These are phyloP conservation scores for Tephrocybe rancida DNA, from an alignment of 768 basidiomycete species.

Conservation along the genomic window DNA sequence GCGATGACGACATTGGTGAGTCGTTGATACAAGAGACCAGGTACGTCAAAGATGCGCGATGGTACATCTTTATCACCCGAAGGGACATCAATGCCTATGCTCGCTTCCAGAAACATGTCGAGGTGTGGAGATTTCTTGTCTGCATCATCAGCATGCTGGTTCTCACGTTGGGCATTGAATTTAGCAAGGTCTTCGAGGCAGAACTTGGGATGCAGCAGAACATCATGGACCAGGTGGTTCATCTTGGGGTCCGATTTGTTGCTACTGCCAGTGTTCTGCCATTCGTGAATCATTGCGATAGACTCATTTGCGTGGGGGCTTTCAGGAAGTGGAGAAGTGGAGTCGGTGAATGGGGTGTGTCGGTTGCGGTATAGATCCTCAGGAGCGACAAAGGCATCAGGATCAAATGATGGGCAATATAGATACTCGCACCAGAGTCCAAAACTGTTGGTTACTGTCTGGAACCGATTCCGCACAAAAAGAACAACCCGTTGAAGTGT, in stretches of 20 bases:
- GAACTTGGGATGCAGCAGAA: constrained; percentile 17
- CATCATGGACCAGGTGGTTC: constrained; percentile 14
- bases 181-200: constrained; percentile 5
- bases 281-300: not conserved
- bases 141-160: constrained; percentile 15
- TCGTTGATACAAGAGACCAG: constrained; percentile 25
- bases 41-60: constrained; percentile 21
- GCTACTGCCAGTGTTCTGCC: constrained; percentile 3
- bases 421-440: no score
- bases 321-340: no score
- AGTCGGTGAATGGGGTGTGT: no score
- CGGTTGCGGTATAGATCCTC: no score
- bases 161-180: constrained; percentile 17
- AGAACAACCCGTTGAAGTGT: no score
- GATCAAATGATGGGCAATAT: no score
- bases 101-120: not conserved
- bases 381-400: no score
- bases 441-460: no score
- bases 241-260: constrained; percentile 18
- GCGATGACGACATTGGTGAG: constrained; percentile 24
- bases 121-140: constrained; percentile 7
- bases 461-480: no score
- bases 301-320: no score
- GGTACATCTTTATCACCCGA: constrained; percentile 16
- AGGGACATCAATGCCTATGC: constrained; percentile 30